Conservation (phyloP, 2,329 filamentous ascomycete species). For the Blumeria graminis region DNA sequence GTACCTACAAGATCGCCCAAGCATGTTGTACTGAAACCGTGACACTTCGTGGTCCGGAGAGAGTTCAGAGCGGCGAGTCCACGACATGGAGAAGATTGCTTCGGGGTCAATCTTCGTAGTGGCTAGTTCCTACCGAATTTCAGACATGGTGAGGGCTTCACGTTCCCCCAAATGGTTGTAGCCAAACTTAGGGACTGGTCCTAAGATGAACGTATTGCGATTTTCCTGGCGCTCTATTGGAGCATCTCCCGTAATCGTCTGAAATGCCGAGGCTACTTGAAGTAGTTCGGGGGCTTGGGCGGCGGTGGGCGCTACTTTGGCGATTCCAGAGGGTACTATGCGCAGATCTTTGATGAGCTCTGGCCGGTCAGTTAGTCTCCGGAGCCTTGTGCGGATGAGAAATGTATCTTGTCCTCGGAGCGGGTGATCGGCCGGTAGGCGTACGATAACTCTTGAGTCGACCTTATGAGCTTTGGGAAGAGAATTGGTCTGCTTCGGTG, state of each 20-base stretch:
- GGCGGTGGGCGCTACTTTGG: neutral
- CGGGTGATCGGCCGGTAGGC: neutral
- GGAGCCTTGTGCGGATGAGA: neutral
- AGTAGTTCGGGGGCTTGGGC: neutral
- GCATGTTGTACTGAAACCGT: no score
- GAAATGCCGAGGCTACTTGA: no score
- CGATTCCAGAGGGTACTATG: neutral
- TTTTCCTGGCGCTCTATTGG: neutral
- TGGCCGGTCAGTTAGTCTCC: neutral
- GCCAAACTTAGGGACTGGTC: neutral
- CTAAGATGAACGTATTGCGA: neutral
- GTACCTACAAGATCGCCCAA: no score
- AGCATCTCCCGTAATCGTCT: neutral
- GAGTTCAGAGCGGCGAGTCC: no score
- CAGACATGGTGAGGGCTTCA: no score
- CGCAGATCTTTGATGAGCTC: neutral
- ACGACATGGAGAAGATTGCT: no score
- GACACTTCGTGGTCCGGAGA: no score
- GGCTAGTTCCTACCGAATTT: no score
- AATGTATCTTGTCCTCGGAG: neutral
- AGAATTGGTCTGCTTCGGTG: no score
- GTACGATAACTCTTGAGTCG: neutral
- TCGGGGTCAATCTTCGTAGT: no score
- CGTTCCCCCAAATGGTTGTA: no score
- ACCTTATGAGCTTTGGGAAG: no score